phyloP scores from a whole-genome alignment of 176 grass and related monocot species.

The Carex parvula region DNA sequence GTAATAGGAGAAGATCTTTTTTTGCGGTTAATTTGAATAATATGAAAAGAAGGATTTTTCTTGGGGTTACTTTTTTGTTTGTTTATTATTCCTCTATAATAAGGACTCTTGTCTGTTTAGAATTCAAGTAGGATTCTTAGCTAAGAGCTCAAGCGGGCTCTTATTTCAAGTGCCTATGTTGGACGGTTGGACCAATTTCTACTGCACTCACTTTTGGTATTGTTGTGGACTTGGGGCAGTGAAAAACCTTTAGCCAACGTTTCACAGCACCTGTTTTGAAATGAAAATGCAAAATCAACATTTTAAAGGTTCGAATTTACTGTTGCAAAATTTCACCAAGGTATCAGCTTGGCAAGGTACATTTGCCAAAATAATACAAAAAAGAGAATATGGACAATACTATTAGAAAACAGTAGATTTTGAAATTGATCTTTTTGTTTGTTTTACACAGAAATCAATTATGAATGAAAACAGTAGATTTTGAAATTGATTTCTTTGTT shows the following conservation, averaged over 20 bases:
- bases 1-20: neutral
- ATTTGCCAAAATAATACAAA: neutral
- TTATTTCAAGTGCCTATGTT: neutral
- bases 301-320: neutral
- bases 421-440: slow-evolving; percentile 16
- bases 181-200: neutral
- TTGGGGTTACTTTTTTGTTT: neutral
- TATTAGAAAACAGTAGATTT: neutral
- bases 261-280: neutral
- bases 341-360: neutral
- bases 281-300: neutral
- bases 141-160: slow-evolving; percentile 6
- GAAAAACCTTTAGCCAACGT: neutral
- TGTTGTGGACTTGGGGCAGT: neutral
- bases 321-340: neutral
- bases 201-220: neutral
- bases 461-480: slow-evolving; percentile 45
- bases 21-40: neutral
- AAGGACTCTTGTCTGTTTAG: neutral
- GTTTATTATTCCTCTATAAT: neutral
- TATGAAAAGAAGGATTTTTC: neutral
- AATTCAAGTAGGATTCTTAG: neutral
- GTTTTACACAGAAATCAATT: slow-evolving; percentile 56
- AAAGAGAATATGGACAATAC: neutral
- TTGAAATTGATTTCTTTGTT: slow-evolving; percentile 15